Evolutionary conservation across 2,329 filamentous ascomycete species (phyloP).

Genomic region (Cladophialophora exuberans): DNA sequence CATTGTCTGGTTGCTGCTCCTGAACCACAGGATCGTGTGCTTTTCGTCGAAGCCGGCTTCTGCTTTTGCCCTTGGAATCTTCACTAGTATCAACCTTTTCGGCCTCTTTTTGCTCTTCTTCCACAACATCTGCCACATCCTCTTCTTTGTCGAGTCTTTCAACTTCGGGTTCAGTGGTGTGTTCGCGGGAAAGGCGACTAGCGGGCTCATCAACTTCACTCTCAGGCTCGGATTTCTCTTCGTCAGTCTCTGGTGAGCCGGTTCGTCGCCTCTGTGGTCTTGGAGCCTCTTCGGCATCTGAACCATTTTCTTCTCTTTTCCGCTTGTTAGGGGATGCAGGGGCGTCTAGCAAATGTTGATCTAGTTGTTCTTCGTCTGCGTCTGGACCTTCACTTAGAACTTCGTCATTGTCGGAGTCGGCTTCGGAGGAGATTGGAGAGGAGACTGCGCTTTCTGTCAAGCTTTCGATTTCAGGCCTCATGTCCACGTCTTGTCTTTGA

Average conservation of each 20-base stretch:
- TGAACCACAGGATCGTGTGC: conserved; percentile 43
- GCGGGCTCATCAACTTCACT: conserved; percentile 33
- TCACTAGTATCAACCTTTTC: conserved; percentile 69
- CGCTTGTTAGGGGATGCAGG: conserved; percentile 38
- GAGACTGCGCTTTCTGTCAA: conserved; percentile 42
- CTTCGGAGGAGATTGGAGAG: conserved; percentile 31
- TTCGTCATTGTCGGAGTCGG: conserved; percentile 30
- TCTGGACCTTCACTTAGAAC: conserved; percentile 30
- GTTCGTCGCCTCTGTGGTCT: conserved; percentile 43
- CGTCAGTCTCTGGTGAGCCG: conserved; percentile 39
- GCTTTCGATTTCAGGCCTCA: conserved; percentile 35
- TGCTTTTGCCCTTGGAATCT: conserved; percentile 49
- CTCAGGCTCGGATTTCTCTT: conserved; percentile 36
- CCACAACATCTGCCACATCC: conserved; percentile 55
- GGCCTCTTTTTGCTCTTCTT: conserved; percentile 41
- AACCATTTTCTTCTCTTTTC: conserved; percentile 35
- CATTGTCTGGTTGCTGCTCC: conserved; percentile 48
- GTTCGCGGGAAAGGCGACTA: conserved; percentile 37
- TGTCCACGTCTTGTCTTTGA: conserved; percentile 43
- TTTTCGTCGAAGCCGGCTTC: conserved; percentile 46
- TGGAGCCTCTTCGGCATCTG: conserved; percentile 31
- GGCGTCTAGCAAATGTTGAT: conserved; percentile 11
- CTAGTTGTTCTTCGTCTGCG: conserved; percentile 30
- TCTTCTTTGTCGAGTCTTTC: conserved; percentile 40
- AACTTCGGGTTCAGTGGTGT: conserved; percentile 37